Evolutionary conservation across 176 grass and related monocot species (phyloP).

Genomic region (Aegilops longissima): DNA sequence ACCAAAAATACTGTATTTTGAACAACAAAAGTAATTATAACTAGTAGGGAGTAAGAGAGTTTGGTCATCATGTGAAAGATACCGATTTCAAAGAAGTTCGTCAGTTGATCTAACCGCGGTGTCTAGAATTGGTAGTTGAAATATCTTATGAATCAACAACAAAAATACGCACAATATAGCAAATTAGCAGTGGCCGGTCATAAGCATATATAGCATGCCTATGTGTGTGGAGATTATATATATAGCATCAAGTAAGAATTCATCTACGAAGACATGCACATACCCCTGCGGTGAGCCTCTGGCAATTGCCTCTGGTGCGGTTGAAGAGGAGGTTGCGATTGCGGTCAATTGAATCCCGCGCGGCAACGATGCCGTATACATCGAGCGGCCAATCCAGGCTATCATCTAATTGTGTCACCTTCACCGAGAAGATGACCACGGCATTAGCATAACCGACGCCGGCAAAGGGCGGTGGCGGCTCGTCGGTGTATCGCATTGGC

Average conservation of each 20-base stretch:
- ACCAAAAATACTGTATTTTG: neutral
- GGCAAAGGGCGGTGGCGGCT: neutral
- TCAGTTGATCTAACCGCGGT: too few species aligned
- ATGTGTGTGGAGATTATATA: too few species aligned
- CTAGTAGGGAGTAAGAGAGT: too few species aligned
- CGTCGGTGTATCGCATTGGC: neutral
- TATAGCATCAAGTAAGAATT: neutral
- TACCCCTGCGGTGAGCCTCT: neutral
- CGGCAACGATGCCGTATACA: neutral
- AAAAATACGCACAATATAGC: too few species aligned
- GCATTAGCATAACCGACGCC: neutral
- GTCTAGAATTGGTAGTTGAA: too few species aligned
- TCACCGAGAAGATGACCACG: neutral
- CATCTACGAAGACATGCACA: neutral
- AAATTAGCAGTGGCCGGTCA: too few species aligned
- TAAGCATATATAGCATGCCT: too few species aligned
- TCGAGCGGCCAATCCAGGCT: neutral
- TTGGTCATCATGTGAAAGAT: too few species aligned
- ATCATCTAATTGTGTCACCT: neutral
- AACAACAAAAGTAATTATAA: too few species aligned
- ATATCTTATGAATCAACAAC: too few species aligned
- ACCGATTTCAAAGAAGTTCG: too few species aligned
- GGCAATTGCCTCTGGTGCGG: constrained; percentile 9
- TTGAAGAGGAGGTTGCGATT: neutral
- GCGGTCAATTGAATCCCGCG: neutral